These are phyloP conservation scores for Pseudogymnoascus sp. DNA, from an alignment of 2,329 filamentous ascomycete species.

Conservation along the genomic window DNA sequence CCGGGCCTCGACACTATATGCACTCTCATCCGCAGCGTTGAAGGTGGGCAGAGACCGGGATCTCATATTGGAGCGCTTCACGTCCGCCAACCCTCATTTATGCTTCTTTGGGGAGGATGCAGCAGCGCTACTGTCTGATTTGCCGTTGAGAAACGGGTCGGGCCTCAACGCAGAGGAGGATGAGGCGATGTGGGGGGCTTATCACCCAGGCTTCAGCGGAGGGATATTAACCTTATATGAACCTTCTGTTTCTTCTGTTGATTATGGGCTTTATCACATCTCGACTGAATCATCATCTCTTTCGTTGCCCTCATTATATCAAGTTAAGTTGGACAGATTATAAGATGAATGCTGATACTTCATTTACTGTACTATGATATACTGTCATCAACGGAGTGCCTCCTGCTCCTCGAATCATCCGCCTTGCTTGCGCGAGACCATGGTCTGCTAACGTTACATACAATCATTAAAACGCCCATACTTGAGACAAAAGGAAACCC, in stretches of 20 bases:
- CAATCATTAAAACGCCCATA: conserved; percentile 5
- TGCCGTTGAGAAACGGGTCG: not conserved
- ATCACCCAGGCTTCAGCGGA: conserved; percentile 3
- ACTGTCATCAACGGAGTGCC: not conserved
- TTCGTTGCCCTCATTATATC: not conserved
- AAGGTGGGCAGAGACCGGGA: not conserved
- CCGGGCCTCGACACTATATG: not conserved
- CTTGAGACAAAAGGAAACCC: not conserved
- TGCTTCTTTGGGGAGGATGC: not conserved
- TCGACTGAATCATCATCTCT: not conserved
- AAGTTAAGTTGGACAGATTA: not conserved
- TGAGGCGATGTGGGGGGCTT: not conserved
- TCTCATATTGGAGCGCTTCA: conserved; percentile 4
- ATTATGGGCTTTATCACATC: not conserved
- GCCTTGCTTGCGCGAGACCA: not conserved
- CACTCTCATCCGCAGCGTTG: not conserved
- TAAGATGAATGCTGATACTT: conserved; percentile 1
- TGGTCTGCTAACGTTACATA: conserved; percentile 9
- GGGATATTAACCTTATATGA: conserved; percentile 8
- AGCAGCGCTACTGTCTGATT: conserved; percentile 9
- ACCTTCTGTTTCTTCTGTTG: not conserved
- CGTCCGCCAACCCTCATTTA: not conserved
- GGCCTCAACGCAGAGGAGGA: conserved; percentile 7
- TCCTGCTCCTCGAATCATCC: not conserved
- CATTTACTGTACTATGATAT: conserved; percentile 11